Evolutionary conservation across 306 rosid genomes (phyloP).

Genomic region (Leucaena leucocephala): DNA sequence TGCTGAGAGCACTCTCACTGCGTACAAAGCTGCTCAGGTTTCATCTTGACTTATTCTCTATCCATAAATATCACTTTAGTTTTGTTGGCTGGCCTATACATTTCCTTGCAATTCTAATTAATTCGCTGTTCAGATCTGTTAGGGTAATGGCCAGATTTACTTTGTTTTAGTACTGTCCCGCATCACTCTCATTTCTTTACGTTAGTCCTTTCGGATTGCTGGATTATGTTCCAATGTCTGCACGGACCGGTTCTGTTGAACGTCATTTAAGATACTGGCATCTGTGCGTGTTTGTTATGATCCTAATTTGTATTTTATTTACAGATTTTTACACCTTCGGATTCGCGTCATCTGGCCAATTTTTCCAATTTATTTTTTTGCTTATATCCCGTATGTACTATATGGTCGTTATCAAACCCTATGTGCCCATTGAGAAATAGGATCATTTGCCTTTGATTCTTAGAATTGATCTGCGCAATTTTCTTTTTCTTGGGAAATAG

Average conservation of each 20-base stretch:
- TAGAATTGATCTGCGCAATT: too few relatives aligned
- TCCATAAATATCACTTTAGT: not conserved
- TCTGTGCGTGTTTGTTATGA: not conserved
- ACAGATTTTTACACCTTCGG: not conserved
- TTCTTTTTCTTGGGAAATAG: too few relatives aligned
- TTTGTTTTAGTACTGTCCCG: not conserved
- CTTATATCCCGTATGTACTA: too few relatives aligned
- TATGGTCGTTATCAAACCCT: too few relatives aligned
- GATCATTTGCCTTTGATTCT: too few relatives aligned
- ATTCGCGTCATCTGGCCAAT: not conserved
- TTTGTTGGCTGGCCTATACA: not conserved
- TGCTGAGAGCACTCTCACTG: slow-evolving; percentile 93
- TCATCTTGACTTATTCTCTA: not conserved
- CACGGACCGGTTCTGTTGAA: not conserved
- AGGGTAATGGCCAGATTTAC: not conserved
- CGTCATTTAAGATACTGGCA: not conserved
- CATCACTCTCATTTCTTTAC: not conserved
- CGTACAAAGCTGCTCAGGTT: slow-evolving; percentile 98
- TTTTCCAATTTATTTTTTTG: not conserved
- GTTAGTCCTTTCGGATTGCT: not conserved
- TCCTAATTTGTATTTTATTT: not conserved
- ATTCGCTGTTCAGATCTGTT: slow-evolving; percentile 21
- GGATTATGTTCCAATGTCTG: not conserved
- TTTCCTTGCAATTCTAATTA: not conserved
- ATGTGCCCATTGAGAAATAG: too few relatives aligned